A percentile compares a stretch with the other conserved stretches of the same genome.
These are phyloP conservation scores for Eucalyptus erythrocorys DNA, from an alignment of 345 rosid species.

Conservation along the genomic window DNA sequence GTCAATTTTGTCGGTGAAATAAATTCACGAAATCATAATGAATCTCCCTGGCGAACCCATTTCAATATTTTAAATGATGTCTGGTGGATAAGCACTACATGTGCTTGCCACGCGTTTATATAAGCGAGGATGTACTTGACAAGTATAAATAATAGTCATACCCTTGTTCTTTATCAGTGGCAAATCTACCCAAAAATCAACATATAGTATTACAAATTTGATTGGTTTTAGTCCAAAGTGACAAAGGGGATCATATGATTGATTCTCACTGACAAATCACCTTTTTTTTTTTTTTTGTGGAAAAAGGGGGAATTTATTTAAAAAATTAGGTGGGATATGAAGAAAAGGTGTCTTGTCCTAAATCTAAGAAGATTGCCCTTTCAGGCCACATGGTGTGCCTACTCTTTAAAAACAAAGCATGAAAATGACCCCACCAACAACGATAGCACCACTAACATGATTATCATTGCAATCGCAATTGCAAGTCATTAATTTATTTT, in stretches of 20 bases:
- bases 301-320: not conserved
- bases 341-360: not conserved
- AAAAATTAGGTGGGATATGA: not conserved
- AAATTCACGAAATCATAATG: not conserved
- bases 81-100: not conserved
- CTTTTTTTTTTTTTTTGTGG: not conserved
- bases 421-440: not conserved
- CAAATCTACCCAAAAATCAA: not conserved
- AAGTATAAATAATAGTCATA: not conserved
- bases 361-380: not conserved
- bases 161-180: not conserved
- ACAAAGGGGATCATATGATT: not conserved
- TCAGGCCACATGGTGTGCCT: not conserved
- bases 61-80: not conserved
- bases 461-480: not conserved
- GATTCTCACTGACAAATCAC: not conserved
- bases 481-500: not conserved
- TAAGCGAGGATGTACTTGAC: not conserved
- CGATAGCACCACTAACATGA: not conserved
- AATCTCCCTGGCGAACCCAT: not conserved
- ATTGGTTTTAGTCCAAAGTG: not conserved
- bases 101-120: not conserved
- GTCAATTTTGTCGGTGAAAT: not conserved
- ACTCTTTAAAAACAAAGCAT: not conserved
- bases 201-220: not conserved